A percentile compares a stretch with the other conserved stretches of the same genome.
These are phyloP conservation scores for Emergomyces africanus DNA, from an alignment of 2,329 filamentous ascomycete genomes.

Conservation along the genomic window DNA sequence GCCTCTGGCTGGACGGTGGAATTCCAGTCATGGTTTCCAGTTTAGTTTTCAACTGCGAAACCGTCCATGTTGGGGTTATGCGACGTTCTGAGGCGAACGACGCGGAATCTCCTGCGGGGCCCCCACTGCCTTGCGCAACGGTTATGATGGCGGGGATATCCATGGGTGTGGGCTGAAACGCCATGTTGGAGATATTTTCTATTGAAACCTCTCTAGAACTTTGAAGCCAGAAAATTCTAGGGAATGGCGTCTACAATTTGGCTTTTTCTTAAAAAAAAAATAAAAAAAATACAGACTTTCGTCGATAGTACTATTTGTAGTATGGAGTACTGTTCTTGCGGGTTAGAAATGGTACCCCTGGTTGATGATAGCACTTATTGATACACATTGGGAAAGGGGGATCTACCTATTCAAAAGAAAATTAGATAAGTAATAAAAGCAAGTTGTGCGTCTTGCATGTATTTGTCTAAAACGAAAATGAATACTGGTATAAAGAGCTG, in stretches of 20 bases:
- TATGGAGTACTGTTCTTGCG: background rate
- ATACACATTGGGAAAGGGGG: background rate
- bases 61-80: slow-evolving; percentile 83
- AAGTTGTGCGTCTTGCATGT: background rate
- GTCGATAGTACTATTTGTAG: background rate
- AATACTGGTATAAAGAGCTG: background rate
- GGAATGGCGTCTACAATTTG: background rate
- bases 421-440: background rate
- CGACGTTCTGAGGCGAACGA: slow-evolving; percentile 66
- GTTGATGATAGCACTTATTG: background rate
- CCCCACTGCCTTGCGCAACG: slow-evolving; percentile 14
- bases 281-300: background rate
- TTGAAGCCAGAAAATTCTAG: background rate
- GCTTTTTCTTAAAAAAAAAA: background rate
- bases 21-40: slow-evolving; percentile 90
- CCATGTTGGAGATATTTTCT: slow-evolving; percentile 13
- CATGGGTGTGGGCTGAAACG: slow-evolving; percentile 25
- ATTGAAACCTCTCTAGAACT: background rate
- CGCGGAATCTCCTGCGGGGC: slow-evolving; percentile 10
- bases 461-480: background rate
- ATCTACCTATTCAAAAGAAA: background rate
- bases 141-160: slow-evolving; percentile 30
- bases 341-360: background rate
- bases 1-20: slow-evolving; percentile 62
- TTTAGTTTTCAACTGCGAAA: slow-evolving; percentile 70